Evolutionary conservation across 768 basidiomycete species (phyloP).

Genomic region (Lactarius akahatsu): DNA sequence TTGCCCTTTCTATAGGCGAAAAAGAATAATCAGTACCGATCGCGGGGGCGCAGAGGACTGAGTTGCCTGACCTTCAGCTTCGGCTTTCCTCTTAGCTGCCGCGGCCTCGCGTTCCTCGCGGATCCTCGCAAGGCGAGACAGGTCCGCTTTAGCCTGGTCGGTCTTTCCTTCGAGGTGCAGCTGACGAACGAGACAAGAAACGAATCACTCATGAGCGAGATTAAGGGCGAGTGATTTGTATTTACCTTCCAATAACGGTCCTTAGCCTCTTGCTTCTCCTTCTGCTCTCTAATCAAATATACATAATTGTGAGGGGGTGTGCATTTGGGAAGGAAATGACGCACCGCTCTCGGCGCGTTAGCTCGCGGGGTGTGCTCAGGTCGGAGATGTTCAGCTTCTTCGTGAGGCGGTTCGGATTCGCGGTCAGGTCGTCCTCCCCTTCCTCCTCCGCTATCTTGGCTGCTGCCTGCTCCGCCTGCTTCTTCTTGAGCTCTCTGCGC

Average conservation of each 20-base stretch:
- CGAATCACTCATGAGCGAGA: not conserved
- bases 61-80: conserved; percentile 58
- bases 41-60: not conserved
- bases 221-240: not conserved
- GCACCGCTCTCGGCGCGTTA: conserved; percentile 66
- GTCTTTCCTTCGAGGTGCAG: conserved; percentile 83
- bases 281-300: conserved; percentile 63
- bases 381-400: conserved; percentile 80
- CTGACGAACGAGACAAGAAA: conserved; percentile 37
- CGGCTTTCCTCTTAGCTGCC: conserved; percentile 83
- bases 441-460: conserved; percentile 45
- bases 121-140: conserved; percentile 83
- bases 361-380: conserved; percentile 59
- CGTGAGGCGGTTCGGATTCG: conserved; percentile 73
- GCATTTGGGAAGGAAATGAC: conserved; percentile 9
- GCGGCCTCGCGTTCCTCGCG: conserved; percentile 86
- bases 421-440: conserved; percentile 66
- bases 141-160: conserved; percentile 83
- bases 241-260: conserved; percentile 83
- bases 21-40: not conserved
- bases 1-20: conserved; percentile 12
- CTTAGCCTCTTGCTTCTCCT: conserved; percentile 88
- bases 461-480: conserved; percentile 51
- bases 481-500: conserved; percentile 81
- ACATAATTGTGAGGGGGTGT: not conserved